These are phyloP conservation scores for Serendipita sp. DNA, from an alignment of 768 basidiomycete genomes.

Conservation along the genomic window DNA sequence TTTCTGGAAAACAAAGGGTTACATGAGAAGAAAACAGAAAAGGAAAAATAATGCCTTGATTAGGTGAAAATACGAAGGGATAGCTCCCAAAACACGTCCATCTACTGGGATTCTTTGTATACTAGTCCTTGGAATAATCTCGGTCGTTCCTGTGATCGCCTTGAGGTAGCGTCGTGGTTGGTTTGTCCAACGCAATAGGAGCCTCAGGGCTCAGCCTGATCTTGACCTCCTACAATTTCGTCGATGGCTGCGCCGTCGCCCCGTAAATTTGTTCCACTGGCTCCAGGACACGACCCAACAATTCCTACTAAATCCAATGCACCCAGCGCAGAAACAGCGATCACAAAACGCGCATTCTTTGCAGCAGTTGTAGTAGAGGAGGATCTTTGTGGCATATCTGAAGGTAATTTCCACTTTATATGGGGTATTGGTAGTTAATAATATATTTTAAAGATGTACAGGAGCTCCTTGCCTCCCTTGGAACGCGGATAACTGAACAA, in stretches of 20 bases:
- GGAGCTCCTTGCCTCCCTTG: slow-evolving; percentile 62
- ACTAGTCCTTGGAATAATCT: not conserved
- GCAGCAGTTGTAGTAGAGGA: slow-evolving; percentile 83
- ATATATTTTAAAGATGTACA: slow-evolving; percentile 42
- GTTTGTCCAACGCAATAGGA: not conserved
- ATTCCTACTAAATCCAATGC: not conserved
- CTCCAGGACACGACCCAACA: slow-evolving; percentile 7
- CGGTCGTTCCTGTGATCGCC: not conserved
- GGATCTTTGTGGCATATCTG: slow-evolving; percentile 53
- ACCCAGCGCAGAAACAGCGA: slow-evolving; percentile 17
- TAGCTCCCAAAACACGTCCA: not conserved
- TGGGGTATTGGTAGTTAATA: slow-evolving; percentile 9
- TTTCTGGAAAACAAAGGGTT: slow-evolving; percentile 20
- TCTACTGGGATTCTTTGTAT: too few species aligned
- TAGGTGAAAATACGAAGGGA: too few species aligned
- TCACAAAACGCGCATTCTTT: slow-evolving; percentile 73
- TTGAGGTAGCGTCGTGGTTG: not conserved
- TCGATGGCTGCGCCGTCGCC: slow-evolving; percentile 7
- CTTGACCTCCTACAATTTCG: not conserved
- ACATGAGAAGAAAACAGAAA: slow-evolving; percentile 4
- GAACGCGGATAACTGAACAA: slow-evolving; percentile 33
- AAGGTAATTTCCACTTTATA: slow-evolving; percentile 29
- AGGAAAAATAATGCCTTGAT: not conserved
- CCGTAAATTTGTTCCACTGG: slow-evolving; percentile 11
- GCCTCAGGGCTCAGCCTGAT: not conserved